Evolutionary conservation across 2,329 filamentous ascomycete genomes (phyloP).

Genomic region (Coccinonectria pachysandricola): DNA sequence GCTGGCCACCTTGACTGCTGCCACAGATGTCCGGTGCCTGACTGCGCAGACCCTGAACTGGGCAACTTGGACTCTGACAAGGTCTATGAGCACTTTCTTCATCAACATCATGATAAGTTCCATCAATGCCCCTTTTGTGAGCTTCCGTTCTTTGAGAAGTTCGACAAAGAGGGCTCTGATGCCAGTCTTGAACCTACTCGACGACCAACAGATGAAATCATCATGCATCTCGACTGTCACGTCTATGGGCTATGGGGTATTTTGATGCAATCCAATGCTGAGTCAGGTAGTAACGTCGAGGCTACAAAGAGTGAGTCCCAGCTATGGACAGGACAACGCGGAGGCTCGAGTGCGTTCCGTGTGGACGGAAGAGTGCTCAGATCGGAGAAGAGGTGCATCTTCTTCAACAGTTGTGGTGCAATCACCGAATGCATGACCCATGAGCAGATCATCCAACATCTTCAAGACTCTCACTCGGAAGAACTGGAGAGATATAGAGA

Average conservation of each 20-base stretch:
- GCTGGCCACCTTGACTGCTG: conserved; percentile 4
- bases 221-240: conserved; percentile 14
- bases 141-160: conserved; percentile 2
- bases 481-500: conserved; percentile 2
- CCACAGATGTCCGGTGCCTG: conserved; percentile 1
- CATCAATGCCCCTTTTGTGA: conserved; percentile 10
- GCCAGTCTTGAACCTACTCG: background rate
- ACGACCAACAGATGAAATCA: conserved; percentile 2
- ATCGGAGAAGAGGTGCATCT: conserved; percentile 3
- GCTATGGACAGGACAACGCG: no score
- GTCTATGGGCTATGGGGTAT: conserved; percentile 11
- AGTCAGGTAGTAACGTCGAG: no score
- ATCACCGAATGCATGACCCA: conserved; percentile 4
- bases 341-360: no score
- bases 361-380: background rate
- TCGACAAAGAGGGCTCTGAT: background rate
- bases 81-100: conserved; percentile 8
- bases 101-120: conserved; percentile 1
- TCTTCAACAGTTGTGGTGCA: conserved; percentile 8
- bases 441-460: conserved; percentile 4
- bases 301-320: no score
- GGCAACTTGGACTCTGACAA: conserved; percentile 2
- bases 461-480: conserved; percentile 2
- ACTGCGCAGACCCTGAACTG: conserved; percentile 2
- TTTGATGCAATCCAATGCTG: no score